Percentiles rank a stretch among this genome's conserved stretches.
Conservation (phyloP, 2,329 filamentous ascomycete genomes). For the Cladosporium sp. region DNA sequence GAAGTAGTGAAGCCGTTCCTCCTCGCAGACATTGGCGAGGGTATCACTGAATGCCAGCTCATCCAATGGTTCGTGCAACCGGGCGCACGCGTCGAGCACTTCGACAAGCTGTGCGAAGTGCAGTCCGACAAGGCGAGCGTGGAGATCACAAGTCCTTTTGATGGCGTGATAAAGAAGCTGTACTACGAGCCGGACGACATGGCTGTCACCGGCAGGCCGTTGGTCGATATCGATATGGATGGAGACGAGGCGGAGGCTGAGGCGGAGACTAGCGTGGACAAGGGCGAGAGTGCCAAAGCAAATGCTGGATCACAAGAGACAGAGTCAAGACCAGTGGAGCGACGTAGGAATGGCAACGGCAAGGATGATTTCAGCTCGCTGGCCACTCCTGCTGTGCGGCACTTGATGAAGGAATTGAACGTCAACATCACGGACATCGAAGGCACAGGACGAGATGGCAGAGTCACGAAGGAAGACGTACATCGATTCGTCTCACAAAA, state of each 20-base stretch:
- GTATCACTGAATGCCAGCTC: constrained; percentile 96
- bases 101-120: constrained; percentile 95
- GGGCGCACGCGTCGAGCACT: constrained; percentile 93
- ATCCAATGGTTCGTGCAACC: constrained; percentile 99
- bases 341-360: constrained; percentile 5
- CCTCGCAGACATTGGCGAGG: constrained; percentile 85
- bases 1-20: constrained; percentile 73
- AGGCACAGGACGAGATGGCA: constrained; percentile 86
- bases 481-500: constrained; percentile 43
- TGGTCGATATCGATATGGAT: constrained; percentile 92
- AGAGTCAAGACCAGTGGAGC: background rate
- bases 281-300: constrained; percentile 12
- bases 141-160: constrained; percentile 91
- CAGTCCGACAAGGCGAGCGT: constrained; percentile 86
- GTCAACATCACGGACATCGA: constrained; percentile 75
- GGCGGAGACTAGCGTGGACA: constrained; percentile 27
- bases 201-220: constrained; percentile 86
- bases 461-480: constrained; percentile 91
- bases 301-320: background rate
- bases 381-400: constrained; percentile 89
- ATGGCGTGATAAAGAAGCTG: constrained; percentile 92
- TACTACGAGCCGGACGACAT: constrained; percentile 96
- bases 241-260: constrained; percentile 69
- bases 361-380: constrained; percentile 68
- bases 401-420: constrained; percentile 76